phyloP scores from a whole-genome alignment of 306 rosid genomes.

The Malus asiatica region DNA sequence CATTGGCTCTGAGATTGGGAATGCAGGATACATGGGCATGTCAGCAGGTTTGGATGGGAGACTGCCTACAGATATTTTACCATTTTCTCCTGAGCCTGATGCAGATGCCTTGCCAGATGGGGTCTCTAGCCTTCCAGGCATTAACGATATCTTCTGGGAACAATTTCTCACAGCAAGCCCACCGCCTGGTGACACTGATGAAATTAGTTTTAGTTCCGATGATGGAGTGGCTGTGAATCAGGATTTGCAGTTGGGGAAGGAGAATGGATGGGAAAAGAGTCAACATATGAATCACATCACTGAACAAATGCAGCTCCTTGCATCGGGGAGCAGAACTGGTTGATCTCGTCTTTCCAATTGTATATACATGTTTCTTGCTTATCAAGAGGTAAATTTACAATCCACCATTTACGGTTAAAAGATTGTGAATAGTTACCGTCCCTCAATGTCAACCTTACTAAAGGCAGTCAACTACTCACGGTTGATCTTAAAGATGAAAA shows the following conservation, averaged over 20 bases:
- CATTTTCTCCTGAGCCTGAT: constrained; percentile 32
- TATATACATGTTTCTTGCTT: constrained; percentile 30
- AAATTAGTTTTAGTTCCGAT: constrained; percentile 29
- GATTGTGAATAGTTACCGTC: constrained; percentile 25
- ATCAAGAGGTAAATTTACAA: constrained; percentile 40
- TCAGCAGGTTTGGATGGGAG: constrained; percentile 42
- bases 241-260: constrained; percentile 28
- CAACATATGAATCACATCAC: constrained; percentile 45
- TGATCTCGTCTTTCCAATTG: constrained; percentile 30
- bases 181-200: constrained; percentile 41
- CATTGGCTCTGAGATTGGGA: constrained; percentile 26
- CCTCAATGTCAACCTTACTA: constrained; percentile 1
- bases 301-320: constrained; percentile 61
- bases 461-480: neutral
- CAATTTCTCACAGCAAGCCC: constrained; percentile 37
- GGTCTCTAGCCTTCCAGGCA: constrained; percentile 48
- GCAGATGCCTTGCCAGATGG: constrained; percentile 26
- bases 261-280: constrained; percentile 38
- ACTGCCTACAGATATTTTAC: constrained; percentile 25
- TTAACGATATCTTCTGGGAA: constrained; percentile 69
- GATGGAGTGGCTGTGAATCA: constrained; percentile 35
- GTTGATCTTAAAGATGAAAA: neutral
- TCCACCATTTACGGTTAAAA: constrained; percentile 13
- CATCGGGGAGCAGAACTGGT: constrained; percentile 24
- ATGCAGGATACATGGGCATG: constrained; percentile 32